Conservation (phyloP, 2,329 filamentous ascomycete species). For the Microcyclospora tardicrescens region DNA sequence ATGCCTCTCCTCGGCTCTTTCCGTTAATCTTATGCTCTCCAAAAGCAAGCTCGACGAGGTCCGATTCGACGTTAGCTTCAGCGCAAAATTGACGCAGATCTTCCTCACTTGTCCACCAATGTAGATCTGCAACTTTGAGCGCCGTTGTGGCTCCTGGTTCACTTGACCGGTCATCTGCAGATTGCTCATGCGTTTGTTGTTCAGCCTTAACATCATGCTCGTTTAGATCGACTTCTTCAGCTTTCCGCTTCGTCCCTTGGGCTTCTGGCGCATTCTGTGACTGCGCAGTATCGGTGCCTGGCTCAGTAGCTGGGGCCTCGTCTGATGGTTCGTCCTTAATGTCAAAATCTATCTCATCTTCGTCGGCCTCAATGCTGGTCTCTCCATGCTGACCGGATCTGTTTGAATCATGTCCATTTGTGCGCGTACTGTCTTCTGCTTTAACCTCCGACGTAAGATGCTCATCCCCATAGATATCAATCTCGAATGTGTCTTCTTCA, state of each 20-base stretch:
- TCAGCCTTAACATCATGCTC: neutral
- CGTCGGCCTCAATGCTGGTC: neutral
- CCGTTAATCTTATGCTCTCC: constrained; percentile 98
- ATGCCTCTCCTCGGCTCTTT: constrained; percentile 90
- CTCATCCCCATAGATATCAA: constrained; percentile 57
- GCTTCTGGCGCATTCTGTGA: constrained; percentile 27
- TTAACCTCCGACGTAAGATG: neutral
- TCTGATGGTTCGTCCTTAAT: neutral
- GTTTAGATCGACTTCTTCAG: constrained; percentile 31
- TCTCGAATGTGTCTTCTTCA: constrained; percentile 55
- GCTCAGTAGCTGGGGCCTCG: constrained; percentile 1
- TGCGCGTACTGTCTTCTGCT: too few species aligned
- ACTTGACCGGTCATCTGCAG: constrained; percentile 27
- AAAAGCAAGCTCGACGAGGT: constrained; percentile 86
- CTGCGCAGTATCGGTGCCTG: constrained; percentile 11
- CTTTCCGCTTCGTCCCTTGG: constrained; percentile 51
- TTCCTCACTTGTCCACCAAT: constrained; percentile 96
- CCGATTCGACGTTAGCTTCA: constrained; percentile 65
- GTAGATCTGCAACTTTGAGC: constrained; percentile 74
- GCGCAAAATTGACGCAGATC: constrained; percentile 69
- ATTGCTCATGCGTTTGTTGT: neutral
- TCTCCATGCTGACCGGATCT: too few species aligned
- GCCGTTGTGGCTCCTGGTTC: constrained; percentile 54
- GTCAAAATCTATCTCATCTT: neutral
- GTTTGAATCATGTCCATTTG: too few species aligned